Evolutionary conservation across 805 yeast genomes (phyloP).

Genomic region (Sungouiozyma ichnusensis): DNA sequence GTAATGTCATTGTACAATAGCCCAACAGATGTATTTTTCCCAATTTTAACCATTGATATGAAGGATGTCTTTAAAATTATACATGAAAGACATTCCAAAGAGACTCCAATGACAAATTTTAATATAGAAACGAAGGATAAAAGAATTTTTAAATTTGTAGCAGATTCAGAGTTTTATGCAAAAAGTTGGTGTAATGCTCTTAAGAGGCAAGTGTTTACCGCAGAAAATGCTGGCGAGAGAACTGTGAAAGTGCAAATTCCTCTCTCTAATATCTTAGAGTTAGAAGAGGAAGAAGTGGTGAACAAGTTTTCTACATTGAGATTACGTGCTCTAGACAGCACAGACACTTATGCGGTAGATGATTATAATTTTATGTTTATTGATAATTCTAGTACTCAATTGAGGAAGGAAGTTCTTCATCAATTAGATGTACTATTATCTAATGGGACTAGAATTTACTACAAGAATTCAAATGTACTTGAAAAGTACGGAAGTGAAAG

Average conservation of each 20-base stretch:
- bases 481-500: background rate
- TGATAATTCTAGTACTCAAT: slow-evolving; percentile 32
- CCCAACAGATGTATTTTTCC: slow-evolving; percentile 79
- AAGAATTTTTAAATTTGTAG: slow-evolving; percentile 52
- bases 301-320: slow-evolving; percentile 47
- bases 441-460: slow-evolving; percentile 4
- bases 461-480: slow-evolving; percentile 1
- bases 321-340: slow-evolving; percentile 50
- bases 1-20: slow-evolving; percentile 57
- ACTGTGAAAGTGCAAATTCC: slow-evolving; percentile 76
- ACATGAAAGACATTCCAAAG: slow-evolving; percentile 19
- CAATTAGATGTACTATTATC: slow-evolving; percentile 12
- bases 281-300: slow-evolving; percentile 45
- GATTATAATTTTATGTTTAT: slow-evolving; percentile 64
- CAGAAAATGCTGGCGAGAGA: slow-evolving; percentile 51
- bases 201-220: slow-evolving; percentile 67
- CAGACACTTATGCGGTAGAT: slow-evolving; percentile 47
- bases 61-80: slow-evolving; percentile 53
- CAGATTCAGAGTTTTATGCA: slow-evolving; percentile 67
- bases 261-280: slow-evolving; percentile 49
- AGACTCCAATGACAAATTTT: slow-evolving; percentile 36
- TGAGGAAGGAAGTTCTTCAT: slow-evolving; percentile 33
- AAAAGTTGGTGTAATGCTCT: slow-evolving; percentile 68
- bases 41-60: slow-evolving; percentile 64
- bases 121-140: slow-evolving; percentile 43